Conservation (phyloP, 441 rosid species). For the Aleurites moluccanus region DNA sequence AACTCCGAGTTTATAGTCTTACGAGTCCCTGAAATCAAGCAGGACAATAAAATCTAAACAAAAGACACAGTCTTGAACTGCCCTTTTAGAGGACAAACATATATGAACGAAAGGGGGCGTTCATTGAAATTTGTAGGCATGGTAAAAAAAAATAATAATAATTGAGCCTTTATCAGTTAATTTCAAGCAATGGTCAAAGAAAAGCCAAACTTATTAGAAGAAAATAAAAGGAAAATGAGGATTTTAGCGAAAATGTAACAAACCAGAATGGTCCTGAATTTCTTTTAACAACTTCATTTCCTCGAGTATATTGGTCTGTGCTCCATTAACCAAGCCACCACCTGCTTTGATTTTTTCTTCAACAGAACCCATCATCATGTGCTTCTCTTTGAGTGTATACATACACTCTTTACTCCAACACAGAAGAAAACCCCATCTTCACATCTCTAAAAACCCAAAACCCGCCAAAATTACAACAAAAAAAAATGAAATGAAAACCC, state of each 20-base stretch:
- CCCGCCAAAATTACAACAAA: background rate
- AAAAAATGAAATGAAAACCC: background rate
- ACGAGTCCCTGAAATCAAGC: slow-evolving; percentile 52
- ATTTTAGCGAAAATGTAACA: slow-evolving; percentile 23
- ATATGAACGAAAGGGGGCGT: background rate
- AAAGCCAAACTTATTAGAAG: slow-evolving; percentile 16
- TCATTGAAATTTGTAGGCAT: background rate
- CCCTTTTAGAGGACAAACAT: background rate
- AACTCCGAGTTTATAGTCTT: slow-evolving; percentile 82
- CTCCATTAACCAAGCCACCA: slow-evolving; percentile 34
- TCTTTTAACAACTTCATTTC: slow-evolving; percentile 89
- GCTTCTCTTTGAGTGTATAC: slow-evolving; percentile 22
- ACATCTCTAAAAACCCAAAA: slow-evolving; percentile 21
- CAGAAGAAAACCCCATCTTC: slow-evolving; percentile 29
- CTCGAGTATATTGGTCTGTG: slow-evolving; percentile 60
- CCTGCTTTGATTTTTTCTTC: slow-evolving; percentile 65
- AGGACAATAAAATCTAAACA: background rate
- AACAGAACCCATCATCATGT: slow-evolving; percentile 49
- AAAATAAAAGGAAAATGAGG: background rate
- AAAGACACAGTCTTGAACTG: slow-evolving; percentile 7
- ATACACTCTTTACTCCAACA: slow-evolving; percentile 21
- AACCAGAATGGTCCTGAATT: slow-evolving; percentile 85
- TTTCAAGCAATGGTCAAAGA: slow-evolving; percentile 1
- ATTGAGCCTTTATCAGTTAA: slow-evolving; percentile 3
- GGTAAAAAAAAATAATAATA: background rate